Base-by-base conservation (phyloP, 495 filamentous ascomycete genomes). In the Haplographium delicatum region DNA sequence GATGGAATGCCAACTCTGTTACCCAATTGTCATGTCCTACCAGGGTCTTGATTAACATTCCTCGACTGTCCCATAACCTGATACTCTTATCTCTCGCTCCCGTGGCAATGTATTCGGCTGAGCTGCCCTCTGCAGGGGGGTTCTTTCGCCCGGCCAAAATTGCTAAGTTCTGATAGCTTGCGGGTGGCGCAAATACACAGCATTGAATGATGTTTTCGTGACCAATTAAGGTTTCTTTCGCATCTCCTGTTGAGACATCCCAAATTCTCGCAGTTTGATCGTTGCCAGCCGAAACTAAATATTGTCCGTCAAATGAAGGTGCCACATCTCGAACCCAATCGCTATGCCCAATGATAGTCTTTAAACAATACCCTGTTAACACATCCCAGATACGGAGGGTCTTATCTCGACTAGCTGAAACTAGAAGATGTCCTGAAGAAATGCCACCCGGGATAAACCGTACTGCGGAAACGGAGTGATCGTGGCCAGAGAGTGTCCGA, bases 1-100 rank as follows among this genome's bases (percentile, higher is more conserved):
- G 91, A 56, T 97, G 91, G 65, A 94, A 97, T 9, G 88, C 81
- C 8, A 96, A 59, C 0, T 73, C 85, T 4, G 88, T 81, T 1
- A 97, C 84, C 91, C 91, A 97, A 62, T 96, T 97, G 65, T 97
- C 93, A 59, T 97, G 91, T 3, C 91, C 91, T 2, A 83, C 67
- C 7, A 96, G 73, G 1, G 86, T 93, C 66, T 89, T 96, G 58
- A 97, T 82, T 41, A 86, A 74, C 11, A 84, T 87, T 9, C 91
- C 91, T 34, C 89, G 76, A 4, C 81, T 75, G 64, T 95, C 89
- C 90, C 90, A 96, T 10, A 96, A 63, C 62, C 83, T 83, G 58
- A 97, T 95, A 0, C 81, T 88, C 67, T 95, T 96, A 61, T 98
- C 93, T 58, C 91, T 74, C 3, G 82, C 82, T 1, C 89, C 91